A percentile compares a stretch with the other conserved stretches of the same genome.
phyloP scores from a whole-genome alignment of 192 early-diverging fungal species.

The Backusella tuberculispora region DNA sequence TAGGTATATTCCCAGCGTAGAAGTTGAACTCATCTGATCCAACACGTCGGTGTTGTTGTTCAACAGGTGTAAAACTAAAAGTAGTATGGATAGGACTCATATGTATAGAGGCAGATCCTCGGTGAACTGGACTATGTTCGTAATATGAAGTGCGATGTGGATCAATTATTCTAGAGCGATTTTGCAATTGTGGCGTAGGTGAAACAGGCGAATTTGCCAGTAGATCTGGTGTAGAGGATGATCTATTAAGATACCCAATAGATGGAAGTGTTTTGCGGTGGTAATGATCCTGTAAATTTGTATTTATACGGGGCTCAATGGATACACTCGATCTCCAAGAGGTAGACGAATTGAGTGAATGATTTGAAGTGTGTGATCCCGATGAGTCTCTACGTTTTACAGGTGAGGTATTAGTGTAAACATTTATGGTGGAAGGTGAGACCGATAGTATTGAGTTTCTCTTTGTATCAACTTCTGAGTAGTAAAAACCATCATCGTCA shows the following conservation, averaged over 20 bases:
- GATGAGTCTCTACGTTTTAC: slow-evolving; percentile 8
- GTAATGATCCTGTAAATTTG: not conserved
- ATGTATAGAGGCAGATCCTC: not conserved
- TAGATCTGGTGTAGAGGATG: slow-evolving; percentile 36
- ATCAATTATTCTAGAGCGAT: not conserved
- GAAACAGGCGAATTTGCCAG: not conserved
- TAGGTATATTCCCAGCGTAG: slow-evolving; percentile 7
- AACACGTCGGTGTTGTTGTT: slow-evolving; percentile 11
- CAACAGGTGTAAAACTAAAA: not conserved
- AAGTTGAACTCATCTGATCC: slow-evolving; percentile 18
- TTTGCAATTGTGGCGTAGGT: slow-evolving; percentile 8
- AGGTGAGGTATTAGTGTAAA: slow-evolving; percentile 1
- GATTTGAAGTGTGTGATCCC: slow-evolving; percentile 21
- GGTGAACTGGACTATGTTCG: not conserved
- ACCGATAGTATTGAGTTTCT: slow-evolving; percentile 3
- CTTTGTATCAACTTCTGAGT: slow-evolving; percentile 6
- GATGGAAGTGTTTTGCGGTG: slow-evolving; percentile 9
- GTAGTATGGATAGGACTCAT: not conserved
- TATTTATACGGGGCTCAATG: not conserved
- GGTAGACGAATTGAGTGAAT: slow-evolving; percentile 19
- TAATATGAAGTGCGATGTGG: slow-evolving; percentile 17
- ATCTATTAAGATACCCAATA: slow-evolving; percentile 25
- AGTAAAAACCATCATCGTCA: slow-evolving; percentile 11
- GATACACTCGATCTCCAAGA: slow-evolving; percentile 25
- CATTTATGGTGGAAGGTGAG: not conserved